A percentile compares a stretch with the other conserved stretches of the same genome.
phyloP scores from a whole-genome alignment of 495 filamentous ascomycete species.

The Lepidopterella palustris region DNA sequence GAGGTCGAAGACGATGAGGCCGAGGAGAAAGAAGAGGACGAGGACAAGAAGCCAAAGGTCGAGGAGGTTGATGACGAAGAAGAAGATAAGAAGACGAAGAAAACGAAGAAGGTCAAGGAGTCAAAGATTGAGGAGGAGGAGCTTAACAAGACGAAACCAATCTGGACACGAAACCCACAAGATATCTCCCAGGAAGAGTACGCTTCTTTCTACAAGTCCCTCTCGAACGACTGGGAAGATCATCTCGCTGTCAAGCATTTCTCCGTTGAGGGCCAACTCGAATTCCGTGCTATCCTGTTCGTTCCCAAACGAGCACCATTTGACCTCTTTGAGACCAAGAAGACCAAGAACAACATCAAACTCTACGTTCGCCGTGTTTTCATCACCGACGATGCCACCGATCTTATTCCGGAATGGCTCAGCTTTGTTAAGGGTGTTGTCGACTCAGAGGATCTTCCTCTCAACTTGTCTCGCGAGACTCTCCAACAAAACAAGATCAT shows the following conservation, averaged over 20 bases:
- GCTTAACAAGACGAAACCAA: conserved; percentile 99
- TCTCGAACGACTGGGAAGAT: conserved; percentile 99
- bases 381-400: conserved; percentile 98
- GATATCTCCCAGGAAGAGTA: conserved; percentile 98
- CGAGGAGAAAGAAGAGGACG: conserved; percentile 58
- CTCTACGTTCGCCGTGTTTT: conserved; percentile 99
- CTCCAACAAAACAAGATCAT: conserved; percentile 99
- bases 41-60: conserved; percentile 76
- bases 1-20: conserved; percentile 97
- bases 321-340: conserved; percentile 99
- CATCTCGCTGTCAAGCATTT: conserved; percentile 99
- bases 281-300: conserved; percentile 99
- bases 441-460: conserved; percentile 96
- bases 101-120: conserved; percentile 99
- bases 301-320: conserved; percentile 99
- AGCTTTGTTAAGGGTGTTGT: conserved; percentile 99
- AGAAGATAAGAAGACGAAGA: conserved; percentile 82
- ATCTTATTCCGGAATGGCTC: conserved; percentile 99
- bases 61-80: conserved; percentile 79
- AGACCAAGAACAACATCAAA: conserved; percentile 99
- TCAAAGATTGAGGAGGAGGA: conserved; percentile 97
- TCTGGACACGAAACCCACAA: conserved; percentile 97
- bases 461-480: conserved; percentile 99
- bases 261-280: conserved; percentile 99
- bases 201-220: conserved; percentile 97